A percentile compares a stretch with the other conserved stretches of the same genome.
These are phyloP conservation scores for Hippophae gyantsensis DNA, from an alignment of 306 rosid genomes.

Conservation along the genomic window DNA sequence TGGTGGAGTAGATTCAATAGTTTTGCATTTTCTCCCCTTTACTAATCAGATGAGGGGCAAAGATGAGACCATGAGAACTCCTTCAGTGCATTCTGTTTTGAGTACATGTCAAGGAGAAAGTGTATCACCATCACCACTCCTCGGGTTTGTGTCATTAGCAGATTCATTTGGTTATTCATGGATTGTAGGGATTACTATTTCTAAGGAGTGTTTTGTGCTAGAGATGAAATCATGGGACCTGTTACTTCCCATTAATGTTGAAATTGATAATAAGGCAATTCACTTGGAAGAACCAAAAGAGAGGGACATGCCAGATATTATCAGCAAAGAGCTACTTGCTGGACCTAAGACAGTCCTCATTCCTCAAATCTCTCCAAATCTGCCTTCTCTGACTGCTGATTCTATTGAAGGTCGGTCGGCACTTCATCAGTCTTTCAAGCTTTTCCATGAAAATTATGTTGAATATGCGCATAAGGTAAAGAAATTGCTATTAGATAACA, in stretches of 20 bases:
- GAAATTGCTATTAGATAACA: slow-evolving; percentile 4
- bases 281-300: slow-evolving; percentile 32
- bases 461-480: slow-evolving; percentile 93
- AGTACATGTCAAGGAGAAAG: slow-evolving; percentile 76
- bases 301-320: slow-evolving; percentile 46
- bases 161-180: slow-evolving; percentile 98
- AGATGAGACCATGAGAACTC: slow-evolving; percentile 65
- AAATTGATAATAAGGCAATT: slow-evolving; percentile 33
- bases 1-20: slow-evolving; percentile 89
- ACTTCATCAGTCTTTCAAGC: slow-evolving; percentile 86
- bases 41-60: slow-evolving; percentile 68
- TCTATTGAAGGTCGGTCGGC: slow-evolving; percentile 89
- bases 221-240: slow-evolving; percentile 84
- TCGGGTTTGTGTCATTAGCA: slow-evolving; percentile 74
- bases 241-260: slow-evolving; percentile 56
- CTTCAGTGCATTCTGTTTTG: slow-evolving; percentile 83
- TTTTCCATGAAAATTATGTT: slow-evolving; percentile 88
- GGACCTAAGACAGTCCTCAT: slow-evolving; percentile 78
- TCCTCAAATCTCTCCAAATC: slow-evolving; percentile 66
- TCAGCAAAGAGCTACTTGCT: slow-evolving; percentile 76
- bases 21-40: slow-evolving; percentile 93
- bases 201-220: slow-evolving; percentile 65
- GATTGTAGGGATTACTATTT: slow-evolving; percentile 67
- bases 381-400: slow-evolving; percentile 76
- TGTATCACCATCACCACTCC: slow-evolving; percentile 45